Evolutionary conservation across 257 asterid genomes (phyloP).

Genomic region (Solanum peruvianum): DNA sequence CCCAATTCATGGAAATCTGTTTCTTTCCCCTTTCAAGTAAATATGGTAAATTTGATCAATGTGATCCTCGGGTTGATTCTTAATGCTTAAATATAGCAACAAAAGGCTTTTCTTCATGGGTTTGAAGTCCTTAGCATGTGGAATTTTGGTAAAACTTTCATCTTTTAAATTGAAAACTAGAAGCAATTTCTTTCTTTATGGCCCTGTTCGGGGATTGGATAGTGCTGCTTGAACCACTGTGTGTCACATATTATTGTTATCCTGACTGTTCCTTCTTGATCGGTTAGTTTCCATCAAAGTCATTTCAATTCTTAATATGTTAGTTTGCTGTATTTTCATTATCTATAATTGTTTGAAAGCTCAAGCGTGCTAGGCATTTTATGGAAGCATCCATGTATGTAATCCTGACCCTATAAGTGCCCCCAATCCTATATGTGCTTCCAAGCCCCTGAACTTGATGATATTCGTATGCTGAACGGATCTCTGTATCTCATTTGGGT

Average conservation of each 20-base stretch:
- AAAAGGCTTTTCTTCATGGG: background rate
- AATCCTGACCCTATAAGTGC: background rate
- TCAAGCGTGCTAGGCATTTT: background rate
- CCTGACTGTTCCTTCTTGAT: background rate
- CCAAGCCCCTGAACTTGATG: background rate
- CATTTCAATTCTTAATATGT: background rate
- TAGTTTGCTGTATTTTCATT: background rate
- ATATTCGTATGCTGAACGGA: background rate
- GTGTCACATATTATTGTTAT: background rate
- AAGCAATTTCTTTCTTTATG: background rate
- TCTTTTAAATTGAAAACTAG: too few relatives aligned
- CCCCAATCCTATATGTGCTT: background rate
- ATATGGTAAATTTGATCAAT: background rate
- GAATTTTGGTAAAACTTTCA: background rate
- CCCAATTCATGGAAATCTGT: background rate
- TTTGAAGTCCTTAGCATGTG: background rate
- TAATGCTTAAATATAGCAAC: background rate
- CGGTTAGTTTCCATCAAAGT: background rate
- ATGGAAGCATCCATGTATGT: background rate
- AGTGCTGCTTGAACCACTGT: background rate
- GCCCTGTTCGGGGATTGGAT: background rate
- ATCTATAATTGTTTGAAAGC: background rate
- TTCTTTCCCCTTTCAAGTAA: background rate
- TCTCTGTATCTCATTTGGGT: background rate
- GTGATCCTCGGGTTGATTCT: background rate